These are phyloP conservation scores for Marchantia polymorpha DNA, from an alignment of 225 moss, liverwort and hornwort genomes.

Conservation along the genomic window DNA sequence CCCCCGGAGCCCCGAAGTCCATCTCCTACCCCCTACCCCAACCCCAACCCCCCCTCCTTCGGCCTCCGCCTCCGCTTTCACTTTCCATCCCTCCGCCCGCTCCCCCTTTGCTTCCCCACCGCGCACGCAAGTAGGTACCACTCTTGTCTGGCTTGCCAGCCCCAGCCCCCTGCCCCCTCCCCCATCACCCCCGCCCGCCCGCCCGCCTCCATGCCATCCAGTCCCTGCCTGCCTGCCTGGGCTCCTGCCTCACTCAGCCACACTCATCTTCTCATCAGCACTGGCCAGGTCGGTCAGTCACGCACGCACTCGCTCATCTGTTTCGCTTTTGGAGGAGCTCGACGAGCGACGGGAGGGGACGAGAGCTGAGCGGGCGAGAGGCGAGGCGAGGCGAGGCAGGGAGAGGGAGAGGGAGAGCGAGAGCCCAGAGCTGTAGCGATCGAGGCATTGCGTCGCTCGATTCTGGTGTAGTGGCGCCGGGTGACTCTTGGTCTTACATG, in stretches of 20 bases:
- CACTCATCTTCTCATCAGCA: constrained; percentile 6
- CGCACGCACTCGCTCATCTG: constrained; percentile 1
- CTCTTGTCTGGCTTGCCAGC: constrained; percentile 3
- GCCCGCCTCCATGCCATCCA: neutral
- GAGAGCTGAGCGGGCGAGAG: neutral
- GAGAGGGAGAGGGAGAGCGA: neutral
- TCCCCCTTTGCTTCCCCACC: neutral
- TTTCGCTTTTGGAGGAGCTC: neutral
- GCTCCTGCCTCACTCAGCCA: neutral
- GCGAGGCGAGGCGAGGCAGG: neutral
- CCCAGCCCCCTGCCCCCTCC: too few species aligned
- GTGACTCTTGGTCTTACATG: neutral
- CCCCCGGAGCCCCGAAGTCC: too few species aligned
- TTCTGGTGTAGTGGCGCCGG: neutral
- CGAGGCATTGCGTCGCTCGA: constrained; percentile 3
- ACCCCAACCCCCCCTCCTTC: neutral
- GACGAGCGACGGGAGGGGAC: neutral
- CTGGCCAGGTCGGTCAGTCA: neutral
- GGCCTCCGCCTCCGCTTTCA: neutral
- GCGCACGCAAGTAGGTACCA: constrained; percentile 4
- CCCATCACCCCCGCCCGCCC: neutral
- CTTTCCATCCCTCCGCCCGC: neutral
- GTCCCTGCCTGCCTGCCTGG: neutral
- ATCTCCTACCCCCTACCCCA: neutral
- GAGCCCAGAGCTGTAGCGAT: neutral